phyloP scores from a whole-genome alignment of 106 monocot genomes.

The Narthecium ossifragum region DNA sequence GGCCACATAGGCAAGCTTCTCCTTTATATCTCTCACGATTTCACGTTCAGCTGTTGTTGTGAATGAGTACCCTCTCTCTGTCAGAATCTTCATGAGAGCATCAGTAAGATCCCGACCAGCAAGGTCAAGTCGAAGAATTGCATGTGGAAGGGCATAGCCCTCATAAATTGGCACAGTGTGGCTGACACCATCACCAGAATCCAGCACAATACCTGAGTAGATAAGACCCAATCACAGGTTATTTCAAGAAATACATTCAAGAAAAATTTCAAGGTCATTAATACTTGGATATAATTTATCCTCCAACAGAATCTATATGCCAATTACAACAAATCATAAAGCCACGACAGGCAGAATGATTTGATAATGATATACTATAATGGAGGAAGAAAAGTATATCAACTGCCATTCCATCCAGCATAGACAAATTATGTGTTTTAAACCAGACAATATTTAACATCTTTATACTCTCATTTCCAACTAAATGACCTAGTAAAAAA shows the following conservation, averaged over 20 bases:
- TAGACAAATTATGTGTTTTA: too few relatives aligned
- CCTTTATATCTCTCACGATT: conserved; percentile 6
- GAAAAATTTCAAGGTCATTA: not conserved
- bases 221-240: not conserved
- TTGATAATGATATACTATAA: too few relatives aligned
- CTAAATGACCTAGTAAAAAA: too few relatives aligned
- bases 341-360: not conserved
- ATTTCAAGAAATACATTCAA: not conserved
- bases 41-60: conserved; percentile 6
- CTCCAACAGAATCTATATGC: not conserved
- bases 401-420: too few relatives aligned
- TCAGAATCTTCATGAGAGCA: conserved; percentile 9
- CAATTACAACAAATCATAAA: not conserved
- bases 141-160: conserved; percentile 7
- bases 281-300: not conserved
- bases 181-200: conserved; percentile 9
- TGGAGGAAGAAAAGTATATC: too few relatives aligned
- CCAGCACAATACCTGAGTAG: conserved; percentile 1
- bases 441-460: too few relatives aligned
- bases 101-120: conserved; percentile 2
- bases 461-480: too few relatives aligned
- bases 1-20: conserved; percentile 2
- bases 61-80: conserved; percentile 8
- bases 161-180: conserved; percentile 5
- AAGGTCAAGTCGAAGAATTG: conserved; percentile 5